Percentiles rank a stretch among this genome's conserved stretches.
Conservation (phyloP, 805 yeast species). For the Ogataea dorogensis region DNA sequence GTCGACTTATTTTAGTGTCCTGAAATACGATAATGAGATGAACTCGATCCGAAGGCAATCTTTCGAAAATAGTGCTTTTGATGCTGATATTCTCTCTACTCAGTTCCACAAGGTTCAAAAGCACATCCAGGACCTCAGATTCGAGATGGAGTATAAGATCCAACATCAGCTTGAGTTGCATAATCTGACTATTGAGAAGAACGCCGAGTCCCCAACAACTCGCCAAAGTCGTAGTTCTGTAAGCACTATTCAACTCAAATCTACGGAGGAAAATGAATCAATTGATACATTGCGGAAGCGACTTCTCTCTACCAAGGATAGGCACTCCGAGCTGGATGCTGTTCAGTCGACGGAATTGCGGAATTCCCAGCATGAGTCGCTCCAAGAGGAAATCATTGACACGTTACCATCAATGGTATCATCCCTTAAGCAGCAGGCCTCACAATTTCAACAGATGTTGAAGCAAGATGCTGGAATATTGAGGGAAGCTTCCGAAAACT, state of each 20-base stretch:
- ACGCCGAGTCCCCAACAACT: not conserved
- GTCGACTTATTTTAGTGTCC: slow-evolving; percentile 5
- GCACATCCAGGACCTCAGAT: slow-evolving; percentile 14
- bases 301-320: slow-evolving; percentile 23
- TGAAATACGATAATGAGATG: slow-evolving; percentile 16
- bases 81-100: slow-evolving; percentile 2
- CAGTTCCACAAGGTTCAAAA: slow-evolving; percentile 16
- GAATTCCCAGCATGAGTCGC: slow-evolving; percentile 32
- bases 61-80: slow-evolving; percentile 5
- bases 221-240: slow-evolving; percentile 4
- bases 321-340: slow-evolving; percentile 29
- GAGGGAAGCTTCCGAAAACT: slow-evolving; percentile 34
- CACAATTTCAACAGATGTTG: slow-evolving; percentile 33
- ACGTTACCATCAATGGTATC: slow-evolving; percentile 33
- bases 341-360: slow-evolving; percentile 24
- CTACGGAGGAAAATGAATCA: slow-evolving; percentile 25
- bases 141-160: slow-evolving; percentile 20
- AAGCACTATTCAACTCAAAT: slow-evolving; percentile 1
- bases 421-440: slow-evolving; percentile 31
- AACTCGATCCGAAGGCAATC: slow-evolving; percentile 16
- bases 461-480: slow-evolving; percentile 33
- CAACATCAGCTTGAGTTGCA: slow-evolving; percentile 1
- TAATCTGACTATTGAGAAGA: not conserved
- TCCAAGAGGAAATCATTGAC: slow-evolving; percentile 34
- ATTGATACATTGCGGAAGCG: slow-evolving; percentile 30